These are phyloP conservation scores for Coemansia sp. DNA, from an alignment of 192 early-diverging fungal genomes.

Conservation along the genomic window DNA sequence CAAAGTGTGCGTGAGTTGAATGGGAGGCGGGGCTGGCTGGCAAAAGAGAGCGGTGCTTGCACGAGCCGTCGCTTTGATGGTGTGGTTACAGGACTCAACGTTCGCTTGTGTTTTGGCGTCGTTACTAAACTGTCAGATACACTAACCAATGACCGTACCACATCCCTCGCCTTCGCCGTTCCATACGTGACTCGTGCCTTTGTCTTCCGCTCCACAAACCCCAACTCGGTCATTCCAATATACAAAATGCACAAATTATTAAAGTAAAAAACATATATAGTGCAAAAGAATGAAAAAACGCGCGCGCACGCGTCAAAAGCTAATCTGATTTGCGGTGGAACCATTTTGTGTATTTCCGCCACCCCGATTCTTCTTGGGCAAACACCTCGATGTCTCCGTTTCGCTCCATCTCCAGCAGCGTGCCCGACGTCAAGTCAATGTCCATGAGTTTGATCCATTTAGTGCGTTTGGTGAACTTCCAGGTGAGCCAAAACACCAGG, in stretches of 20 bases:
- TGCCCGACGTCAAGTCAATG: conserved; percentile 57
- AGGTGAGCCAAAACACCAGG: conserved; percentile 62
- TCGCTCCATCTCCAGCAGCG: conserved; percentile 42
- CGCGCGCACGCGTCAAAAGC: not conserved
- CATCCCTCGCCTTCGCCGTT: not conserved
- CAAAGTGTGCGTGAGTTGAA: not conserved
- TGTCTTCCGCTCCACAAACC: not conserved
- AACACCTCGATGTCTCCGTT: conserved; percentile 39
- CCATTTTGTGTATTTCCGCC: conserved; percentile 35
- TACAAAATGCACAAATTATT: not conserved
- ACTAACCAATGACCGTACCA: too few species aligned
- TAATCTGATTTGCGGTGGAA: conserved; percentile 23
- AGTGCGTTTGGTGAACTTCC: conserved; percentile 61
- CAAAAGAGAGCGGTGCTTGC: conserved; percentile 24
- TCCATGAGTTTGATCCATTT: conserved; percentile 64
- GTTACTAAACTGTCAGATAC: too few species aligned
- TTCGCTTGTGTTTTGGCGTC: too few species aligned
- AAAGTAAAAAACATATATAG: too few species aligned
- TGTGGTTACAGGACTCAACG: not conserved
- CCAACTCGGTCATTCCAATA: not conserved
- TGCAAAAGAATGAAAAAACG: not conserved
- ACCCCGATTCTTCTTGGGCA: conserved; percentile 6
- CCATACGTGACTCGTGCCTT: conserved; percentile 18
- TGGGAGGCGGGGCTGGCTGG: not conserved
- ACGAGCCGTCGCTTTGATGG: conserved; percentile 12